phyloP scores from a whole-genome alignment of 2,329 filamentous ascomycete species.

The Arachnomyces sp. region DNA sequence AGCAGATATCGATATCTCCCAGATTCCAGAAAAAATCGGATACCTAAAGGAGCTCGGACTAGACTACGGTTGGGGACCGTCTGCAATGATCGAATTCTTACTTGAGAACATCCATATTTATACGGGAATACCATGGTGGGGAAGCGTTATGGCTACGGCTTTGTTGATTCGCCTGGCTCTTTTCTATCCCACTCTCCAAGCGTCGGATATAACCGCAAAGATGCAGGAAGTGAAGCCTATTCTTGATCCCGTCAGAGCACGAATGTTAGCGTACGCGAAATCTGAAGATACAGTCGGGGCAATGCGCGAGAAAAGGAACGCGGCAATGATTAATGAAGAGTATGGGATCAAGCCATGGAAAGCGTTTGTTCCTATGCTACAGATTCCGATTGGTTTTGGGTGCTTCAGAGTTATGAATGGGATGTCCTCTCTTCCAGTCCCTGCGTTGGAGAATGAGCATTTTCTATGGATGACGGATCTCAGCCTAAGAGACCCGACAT shows the following conservation, averaged over 20 bases:
- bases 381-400: conserved; percentile 68
- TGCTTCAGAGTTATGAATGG: conserved; percentile 68
- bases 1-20: conserved; percentile 33
- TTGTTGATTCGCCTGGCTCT: conserved; percentile 57
- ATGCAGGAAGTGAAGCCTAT: conserved; percentile 55
- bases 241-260: conserved; percentile 48
- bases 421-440: conserved; percentile 74
- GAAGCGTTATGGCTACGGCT: conserved; percentile 59
- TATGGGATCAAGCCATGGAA: conserved; percentile 49
- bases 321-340: conserved; percentile 45
- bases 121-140: conserved; percentile 73
- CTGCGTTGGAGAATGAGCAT: conserved; percentile 63
- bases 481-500: conserved; percentile 67
- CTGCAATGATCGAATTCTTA: conserved; percentile 62
- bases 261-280: conserved; percentile 42
- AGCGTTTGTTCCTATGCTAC: conserved; percentile 51
- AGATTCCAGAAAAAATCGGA: conserved; percentile 68
- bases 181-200: conserved; percentile 57
- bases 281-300: conserved; percentile 42
- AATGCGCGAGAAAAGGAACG: conserved; percentile 41
- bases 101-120: conserved; percentile 79
- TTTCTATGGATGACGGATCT: conserved; percentile 74
- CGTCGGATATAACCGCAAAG: conserved; percentile 56
- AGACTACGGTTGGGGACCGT: conserved; percentile 79
- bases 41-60: conserved; percentile 77